Evolutionary conservation across 345 rosid species (phyloP).

Genomic region (Citrus trifoliata): DNA sequence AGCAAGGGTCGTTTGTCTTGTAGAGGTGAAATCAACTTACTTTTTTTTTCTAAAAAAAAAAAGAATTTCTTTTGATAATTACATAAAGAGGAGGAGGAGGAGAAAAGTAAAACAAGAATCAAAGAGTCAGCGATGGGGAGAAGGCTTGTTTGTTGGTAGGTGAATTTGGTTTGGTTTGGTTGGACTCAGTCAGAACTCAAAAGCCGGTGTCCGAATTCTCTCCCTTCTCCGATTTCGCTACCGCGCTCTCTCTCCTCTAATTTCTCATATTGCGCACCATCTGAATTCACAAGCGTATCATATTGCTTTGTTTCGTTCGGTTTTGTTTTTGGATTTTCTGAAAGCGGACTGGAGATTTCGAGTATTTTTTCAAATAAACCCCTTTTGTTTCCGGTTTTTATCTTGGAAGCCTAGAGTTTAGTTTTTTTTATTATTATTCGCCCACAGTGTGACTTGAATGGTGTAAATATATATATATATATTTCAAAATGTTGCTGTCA

Average conservation of each 20-base stretch:
- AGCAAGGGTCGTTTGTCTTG: background rate
- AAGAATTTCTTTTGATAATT: background rate
- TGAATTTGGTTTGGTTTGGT: background rate
- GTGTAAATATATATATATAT: too few species aligned
- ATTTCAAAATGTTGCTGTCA: background rate
- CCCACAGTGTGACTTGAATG: too few species aligned
- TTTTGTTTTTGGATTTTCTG: background rate
- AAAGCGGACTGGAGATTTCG: too few species aligned
- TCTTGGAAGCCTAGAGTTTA: background rate
- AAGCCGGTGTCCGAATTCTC: background rate
- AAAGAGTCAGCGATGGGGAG: slow-evolving; percentile 8
- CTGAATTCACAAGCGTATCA: background rate
- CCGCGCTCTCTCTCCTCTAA: background rate
- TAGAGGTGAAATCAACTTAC: background rate
- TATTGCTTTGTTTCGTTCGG: too few species aligned
- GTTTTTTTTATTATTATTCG: background rate
- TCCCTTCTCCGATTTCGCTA: too few species aligned
- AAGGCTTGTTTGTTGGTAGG: background rate
- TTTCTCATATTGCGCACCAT: background rate
- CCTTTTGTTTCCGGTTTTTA: background rate
- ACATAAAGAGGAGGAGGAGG: background rate
- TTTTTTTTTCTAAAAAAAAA: too few species aligned
- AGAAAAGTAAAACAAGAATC: background rate
- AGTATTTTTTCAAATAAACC: background rate
- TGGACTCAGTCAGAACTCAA: background rate